Evolutionary conservation across 768 basidiomycete species (phyloP).

Genomic region (Daedalea quercina): DNA sequence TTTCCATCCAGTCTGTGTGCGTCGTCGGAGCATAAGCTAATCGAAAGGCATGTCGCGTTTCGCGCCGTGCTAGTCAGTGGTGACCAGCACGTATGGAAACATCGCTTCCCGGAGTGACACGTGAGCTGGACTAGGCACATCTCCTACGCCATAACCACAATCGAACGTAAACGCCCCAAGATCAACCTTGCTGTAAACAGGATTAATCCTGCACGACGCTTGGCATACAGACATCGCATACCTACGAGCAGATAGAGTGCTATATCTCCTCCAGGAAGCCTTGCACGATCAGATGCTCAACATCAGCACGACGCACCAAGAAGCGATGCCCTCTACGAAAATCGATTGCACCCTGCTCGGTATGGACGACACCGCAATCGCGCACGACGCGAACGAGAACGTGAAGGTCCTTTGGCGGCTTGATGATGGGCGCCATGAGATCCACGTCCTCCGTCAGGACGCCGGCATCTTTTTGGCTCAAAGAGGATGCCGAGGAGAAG

Average conservation of each 20-base stretch:
- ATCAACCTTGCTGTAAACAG: too few species aligned
- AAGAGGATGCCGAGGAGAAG: slow-evolving; percentile 12
- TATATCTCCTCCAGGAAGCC: slow-evolving; percentile 88
- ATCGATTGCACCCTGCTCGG: slow-evolving; percentile 86
- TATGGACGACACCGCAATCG: slow-evolving; percentile 90
- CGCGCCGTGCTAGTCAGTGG: too few species aligned
- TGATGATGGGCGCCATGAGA: slow-evolving; percentile 73
- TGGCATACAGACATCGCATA: too few species aligned
- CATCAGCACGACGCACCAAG: slow-evolving; percentile 80
- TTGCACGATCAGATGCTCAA: slow-evolving; percentile 91
- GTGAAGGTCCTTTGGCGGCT: slow-evolving; percentile 85
- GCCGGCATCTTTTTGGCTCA: neutral
- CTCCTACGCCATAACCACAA: too few species aligned
- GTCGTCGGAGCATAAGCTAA: too few species aligned
- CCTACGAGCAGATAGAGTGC: neutral
- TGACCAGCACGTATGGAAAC: too few species aligned
- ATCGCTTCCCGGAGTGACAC: too few species aligned
- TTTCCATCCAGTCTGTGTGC: too few species aligned
- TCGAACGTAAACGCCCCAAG: too few species aligned
- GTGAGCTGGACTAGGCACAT: too few species aligned
- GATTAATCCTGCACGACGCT: too few species aligned
- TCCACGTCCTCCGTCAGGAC: slow-evolving; percentile 78
- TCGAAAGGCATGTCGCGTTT: too few species aligned
- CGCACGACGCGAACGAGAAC: slow-evolving; percentile 80
- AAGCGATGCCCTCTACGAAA: slow-evolving; percentile 88